Conservation (phyloP, 1,284 basidiomycete genomes). For the Moesziomyces sp. region DNA sequence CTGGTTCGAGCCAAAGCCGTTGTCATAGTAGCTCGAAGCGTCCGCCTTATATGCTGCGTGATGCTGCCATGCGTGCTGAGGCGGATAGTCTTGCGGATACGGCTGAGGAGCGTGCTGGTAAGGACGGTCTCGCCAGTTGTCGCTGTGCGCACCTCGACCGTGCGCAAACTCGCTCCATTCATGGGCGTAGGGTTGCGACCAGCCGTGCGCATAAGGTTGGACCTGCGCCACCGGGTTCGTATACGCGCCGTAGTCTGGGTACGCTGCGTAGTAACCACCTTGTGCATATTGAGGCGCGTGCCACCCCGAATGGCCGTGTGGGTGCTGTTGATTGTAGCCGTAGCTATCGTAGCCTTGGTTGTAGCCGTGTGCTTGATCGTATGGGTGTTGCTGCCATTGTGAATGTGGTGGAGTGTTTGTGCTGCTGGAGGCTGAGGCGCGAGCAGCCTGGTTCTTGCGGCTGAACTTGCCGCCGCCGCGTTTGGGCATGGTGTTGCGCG, state of each 20-base stretch:
- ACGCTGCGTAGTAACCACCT: neutral
- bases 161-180: neutral
- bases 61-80: neutral
- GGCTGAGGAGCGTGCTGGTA: neutral
- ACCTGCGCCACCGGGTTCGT: neutral
- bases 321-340: neutral
- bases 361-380: neutral
- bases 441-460: neutral
- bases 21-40: neutral
- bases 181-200: neutral
- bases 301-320: neutral
- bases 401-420: neutral
- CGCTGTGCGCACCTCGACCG: neutral
- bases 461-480: neutral
- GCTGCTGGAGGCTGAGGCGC: neutral
- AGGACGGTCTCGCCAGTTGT: neutral
- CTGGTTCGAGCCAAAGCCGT: neutral
- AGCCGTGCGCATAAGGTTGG: neutral
- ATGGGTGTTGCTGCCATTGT: neutral
- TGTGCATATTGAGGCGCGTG: neutral
- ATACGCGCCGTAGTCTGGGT: neutral
- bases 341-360: neutral
- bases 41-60: slow-evolving; percentile 9
- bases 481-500: neutral
- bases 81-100: slow-evolving; percentile 1